Base-by-base conservation (phyloP, 2,329 filamentous ascomycete species). In the Aspergillus uvarum region DNA sequence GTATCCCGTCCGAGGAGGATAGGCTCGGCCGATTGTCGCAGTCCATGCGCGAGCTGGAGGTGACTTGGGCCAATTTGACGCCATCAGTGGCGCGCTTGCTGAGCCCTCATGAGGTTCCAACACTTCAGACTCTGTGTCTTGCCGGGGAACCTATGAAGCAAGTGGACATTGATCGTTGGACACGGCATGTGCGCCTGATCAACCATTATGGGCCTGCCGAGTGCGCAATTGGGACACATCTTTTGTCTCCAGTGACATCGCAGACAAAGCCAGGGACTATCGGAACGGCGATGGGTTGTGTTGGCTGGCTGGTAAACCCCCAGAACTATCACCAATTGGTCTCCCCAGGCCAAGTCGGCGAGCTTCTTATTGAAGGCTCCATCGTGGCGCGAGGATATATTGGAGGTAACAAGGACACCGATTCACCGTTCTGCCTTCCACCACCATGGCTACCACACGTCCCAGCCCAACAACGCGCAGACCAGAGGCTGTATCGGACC, bases 41-140 rank as follows among this genome's bases (percentile, higher is more conserved):
- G 11, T 49, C 21, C 0, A 72, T 68, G 5, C 64, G 74, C 42
- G 54, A 72, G 0, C 78, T 81, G 72, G 68, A 77, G 8, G 78
- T 79, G 21, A 80, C 76, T 22, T 80, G 77, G 77, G 80, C 77
- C 1, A 81, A 83, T 67, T 78, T 87, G 68, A 87, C 85, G 0
- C 80, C 83, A 0, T 74, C 82, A 0, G 74, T 86, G 14, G 82
- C 82, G 0, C 62, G 68, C 14, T 55, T 76, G 6, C 55, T 79
- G 3, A 58, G 64, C 3, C 75, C 74, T 0, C 54, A 62, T 2
- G 68, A 75, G 1, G 67, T 79, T 0, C 75, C 74, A 4, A 64
- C 60, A 4, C 58, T 79, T 4, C 70, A 70, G n/a, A 68, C 65
- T 0, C 31, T 80, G 35, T 64, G 70, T 3, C 66, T 79, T 42